phyloP scores from a whole-genome alignment of 2,329 filamentous ascomycete genomes.

The Sporothrix schenckii region DNA sequence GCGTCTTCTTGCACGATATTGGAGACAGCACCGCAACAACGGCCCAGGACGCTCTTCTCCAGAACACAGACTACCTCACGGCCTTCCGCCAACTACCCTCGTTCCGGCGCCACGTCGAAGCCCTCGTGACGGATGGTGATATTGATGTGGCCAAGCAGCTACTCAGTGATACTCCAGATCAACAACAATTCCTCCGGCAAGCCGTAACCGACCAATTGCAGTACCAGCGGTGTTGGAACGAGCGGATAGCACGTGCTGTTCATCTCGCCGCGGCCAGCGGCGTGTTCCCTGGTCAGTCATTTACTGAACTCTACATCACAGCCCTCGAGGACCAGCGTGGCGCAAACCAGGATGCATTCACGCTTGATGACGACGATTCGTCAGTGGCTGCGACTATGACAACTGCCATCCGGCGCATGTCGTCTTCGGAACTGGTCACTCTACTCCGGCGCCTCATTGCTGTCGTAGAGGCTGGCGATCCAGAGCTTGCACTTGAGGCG shows the following conservation, averaged over 20 bases:
- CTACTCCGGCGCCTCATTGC: constrained; percentile 51
- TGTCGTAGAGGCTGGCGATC: constrained; percentile 45
- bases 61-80: constrained; percentile 63
- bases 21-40: constrained; percentile 37
- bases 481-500: constrained; percentile 45
- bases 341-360: constrained; percentile 45
- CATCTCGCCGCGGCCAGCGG: constrained; percentile 50
- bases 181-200: background rate
- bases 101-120: constrained; percentile 62
- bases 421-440: constrained; percentile 53
- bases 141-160: constrained; percentile 51
- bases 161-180: constrained; percentile 48
- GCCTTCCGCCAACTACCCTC: constrained; percentile 70
- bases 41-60: constrained; percentile 33
- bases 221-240: constrained; percentile 42
- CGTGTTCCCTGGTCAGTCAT: constrained; percentile 42
- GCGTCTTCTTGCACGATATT: constrained; percentile 57
- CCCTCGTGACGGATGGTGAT: constrained; percentile 48
- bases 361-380: constrained; percentile 47
- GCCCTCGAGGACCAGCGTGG: constrained; percentile 47
- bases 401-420: constrained; percentile 62
- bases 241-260: constrained; percentile 53
- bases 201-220: constrained; percentile 50
- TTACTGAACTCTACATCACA: constrained; percentile 62
- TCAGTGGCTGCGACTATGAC: constrained; percentile 52